Evolutionary conservation across 495 filamentous ascomycete genomes (phyloP).

Genomic region (Aspergillus funiculosus): DNA sequence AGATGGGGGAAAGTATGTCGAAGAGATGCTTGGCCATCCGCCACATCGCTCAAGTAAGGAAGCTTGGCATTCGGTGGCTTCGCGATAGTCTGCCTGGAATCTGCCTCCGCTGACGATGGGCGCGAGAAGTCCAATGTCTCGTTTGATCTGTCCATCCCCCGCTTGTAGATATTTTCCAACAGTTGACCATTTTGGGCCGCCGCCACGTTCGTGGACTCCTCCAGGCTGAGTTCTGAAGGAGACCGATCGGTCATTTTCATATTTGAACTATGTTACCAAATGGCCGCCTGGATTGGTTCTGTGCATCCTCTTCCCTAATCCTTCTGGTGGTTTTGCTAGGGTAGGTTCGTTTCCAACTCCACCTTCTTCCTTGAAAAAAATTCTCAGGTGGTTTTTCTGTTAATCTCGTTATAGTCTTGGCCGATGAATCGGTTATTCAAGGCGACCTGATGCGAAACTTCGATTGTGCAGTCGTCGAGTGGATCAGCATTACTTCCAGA

Average conservation of each 20-base stretch:
- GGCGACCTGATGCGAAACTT: constrained; percentile 30
- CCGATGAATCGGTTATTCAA: constrained; percentile 23
- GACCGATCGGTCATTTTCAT: constrained; percentile 35
- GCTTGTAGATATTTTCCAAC: constrained; percentile 20
- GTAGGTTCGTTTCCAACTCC: not conserved
- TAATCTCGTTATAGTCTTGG: constrained; percentile 15
- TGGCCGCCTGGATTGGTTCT: constrained; percentile 11
- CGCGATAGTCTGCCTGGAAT: constrained; percentile 20
- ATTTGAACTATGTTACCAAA: constrained; percentile 12
- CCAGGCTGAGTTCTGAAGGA: constrained; percentile 30
- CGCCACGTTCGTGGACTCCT: constrained; percentile 25
- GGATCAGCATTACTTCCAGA: constrained; percentile 36
- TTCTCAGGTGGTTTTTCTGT: constrained; percentile 7
- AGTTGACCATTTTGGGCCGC: constrained; percentile 26
- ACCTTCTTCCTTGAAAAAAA: not conserved
- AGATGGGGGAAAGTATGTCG: constrained; percentile 39
- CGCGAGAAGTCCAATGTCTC: constrained; percentile 24
- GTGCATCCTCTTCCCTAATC: constrained; percentile 18
- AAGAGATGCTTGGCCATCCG: constrained; percentile 32
- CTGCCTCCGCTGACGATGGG: constrained; percentile 23
- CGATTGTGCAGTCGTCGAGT: constrained; percentile 26
- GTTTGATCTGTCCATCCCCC: constrained; percentile 18
- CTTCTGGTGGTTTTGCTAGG: not conserved
- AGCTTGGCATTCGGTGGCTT: constrained; percentile 30
- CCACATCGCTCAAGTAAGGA: constrained; percentile 20